Base-by-base conservation (phyloP, 2,329 filamentous ascomycete species). In the Alternaria sp. region DNA sequence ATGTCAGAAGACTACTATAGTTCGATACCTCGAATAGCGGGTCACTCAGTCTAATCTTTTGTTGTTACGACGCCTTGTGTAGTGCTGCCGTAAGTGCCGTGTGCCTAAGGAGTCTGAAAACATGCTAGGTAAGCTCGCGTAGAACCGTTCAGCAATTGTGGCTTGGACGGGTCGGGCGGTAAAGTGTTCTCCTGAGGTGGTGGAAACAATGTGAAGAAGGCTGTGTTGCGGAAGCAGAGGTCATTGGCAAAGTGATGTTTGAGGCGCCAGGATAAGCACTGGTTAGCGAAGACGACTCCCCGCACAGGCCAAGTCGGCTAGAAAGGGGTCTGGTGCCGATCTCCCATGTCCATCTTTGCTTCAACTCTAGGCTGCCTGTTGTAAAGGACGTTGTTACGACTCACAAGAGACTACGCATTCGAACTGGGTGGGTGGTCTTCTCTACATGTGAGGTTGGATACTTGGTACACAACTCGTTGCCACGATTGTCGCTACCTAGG, bases 221-320 rank as follows among this genome's bases (percentile, higher is more conserved):
- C 54, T 44, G 43, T 16, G 25, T 14, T 43, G 50, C 7, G 48
- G 30, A 52, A 61, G 55, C 25, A 41, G 45, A 45, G 14, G 14
- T 30, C 16, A 36, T 38, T 50, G 46, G 56, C 36, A 25, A 38
- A 43, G 28, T 28, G 32, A 20, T 34, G 27, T 48, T 43, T 55
- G 50, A 43, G 50, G 43, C 51, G 56, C 22, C 40, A 32, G 34
- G 45, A 59, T 30, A 59, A 54, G 56, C 56, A 46, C 38, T 34
- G 41, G 22, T 45, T 25, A 54, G 43, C 34, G 20, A 27, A 25
- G 30, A 38, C 46, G 38, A 16, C 20, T 25, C 46, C 30, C 30
- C 34, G 34, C 34, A 32, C 43, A 2, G 43, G 34, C 18, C 41
- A 40, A 36, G 6, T 30, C 32, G 46, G 43, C 50, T 40, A 38